A percentile compares a stretch with the other conserved stretches of the same genome.
These are phyloP conservation scores for Pseudonitzschia pungens DNA, from an alignment of 108 stramenopile species.

Conservation along the genomic window DNA sequence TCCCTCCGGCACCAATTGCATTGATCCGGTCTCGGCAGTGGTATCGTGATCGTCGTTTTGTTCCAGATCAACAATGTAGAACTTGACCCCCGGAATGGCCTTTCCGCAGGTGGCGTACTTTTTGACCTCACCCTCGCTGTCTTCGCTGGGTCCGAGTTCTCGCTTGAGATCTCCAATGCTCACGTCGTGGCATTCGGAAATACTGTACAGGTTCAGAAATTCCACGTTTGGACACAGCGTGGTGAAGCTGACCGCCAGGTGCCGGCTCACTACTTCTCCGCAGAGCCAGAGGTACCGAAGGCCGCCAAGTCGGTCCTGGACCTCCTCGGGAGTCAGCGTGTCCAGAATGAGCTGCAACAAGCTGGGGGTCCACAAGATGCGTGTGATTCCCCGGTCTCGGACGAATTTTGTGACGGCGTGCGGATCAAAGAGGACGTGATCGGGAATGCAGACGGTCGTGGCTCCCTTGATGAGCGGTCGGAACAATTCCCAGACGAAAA, in stretches of 20 bases:
- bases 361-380: conserved; percentile 75
- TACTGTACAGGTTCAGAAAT: conserved; percentile 70
- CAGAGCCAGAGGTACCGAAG: conserved; percentile 42
- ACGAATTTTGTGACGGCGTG: conserved; percentile 45
- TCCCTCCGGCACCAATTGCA: conserved; percentile 44
- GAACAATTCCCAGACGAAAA: conserved; percentile 83
- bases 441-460: conserved; percentile 65
- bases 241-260: conserved; percentile 39
- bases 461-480: conserved; percentile 66
- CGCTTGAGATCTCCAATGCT: conserved; percentile 46
- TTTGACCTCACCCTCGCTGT: conserved; percentile 26
- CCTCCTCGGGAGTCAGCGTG: conserved; percentile 36
- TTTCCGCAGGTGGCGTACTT: conserved; percentile 50
- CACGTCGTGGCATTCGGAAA: conserved; percentile 78
- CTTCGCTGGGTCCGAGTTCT: neutral
- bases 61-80: conserved; percentile 52
- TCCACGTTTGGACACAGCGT: conserved; percentile 43
- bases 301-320: conserved; percentile 37
- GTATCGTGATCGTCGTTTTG: conserved; percentile 21
- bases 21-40: neutral
- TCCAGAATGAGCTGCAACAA: conserved; percentile 67
- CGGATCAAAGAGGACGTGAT: conserved; percentile 72
- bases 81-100: conserved; percentile 34
- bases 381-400: conserved; percentile 51
- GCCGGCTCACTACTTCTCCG: conserved; percentile 76